Conservation (phyloP, 257 asterid genomes). For the Cynanchum wilfordii region DNA sequence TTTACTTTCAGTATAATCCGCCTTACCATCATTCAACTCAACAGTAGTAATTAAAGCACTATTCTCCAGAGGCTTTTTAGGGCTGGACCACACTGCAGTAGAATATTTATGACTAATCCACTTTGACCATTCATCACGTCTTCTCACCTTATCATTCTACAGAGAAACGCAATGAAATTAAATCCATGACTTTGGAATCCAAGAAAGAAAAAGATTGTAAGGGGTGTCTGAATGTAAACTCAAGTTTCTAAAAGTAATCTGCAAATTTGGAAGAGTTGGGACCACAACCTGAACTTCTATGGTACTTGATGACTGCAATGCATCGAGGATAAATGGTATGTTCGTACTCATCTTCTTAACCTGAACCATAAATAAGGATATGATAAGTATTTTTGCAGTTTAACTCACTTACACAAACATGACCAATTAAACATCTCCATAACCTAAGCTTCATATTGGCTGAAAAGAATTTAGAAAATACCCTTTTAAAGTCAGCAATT, state of each 20-base stretch:
- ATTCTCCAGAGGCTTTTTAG: conserved; percentile 19
- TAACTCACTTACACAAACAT: not conserved
- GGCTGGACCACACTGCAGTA: conserved; percentile 26
- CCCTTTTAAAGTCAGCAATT: conserved; percentile 79
- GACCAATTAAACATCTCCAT: not conserved
- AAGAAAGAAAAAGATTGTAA: not conserved
- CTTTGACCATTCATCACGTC: conserved; percentile 80
- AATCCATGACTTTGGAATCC: conserved; percentile 15
- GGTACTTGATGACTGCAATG: conserved; percentile 70
- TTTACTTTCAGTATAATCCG: conserved; percentile 26
- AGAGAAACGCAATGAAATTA: conserved; percentile 18
- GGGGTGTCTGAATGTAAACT: not conserved
- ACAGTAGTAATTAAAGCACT: conserved; percentile 24
- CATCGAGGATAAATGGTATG: conserved; percentile 61
- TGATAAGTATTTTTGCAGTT: not conserved
- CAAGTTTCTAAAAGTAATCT: not conserved
- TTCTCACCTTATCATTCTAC: conserved; percentile 78
- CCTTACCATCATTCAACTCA: conserved; percentile 30
- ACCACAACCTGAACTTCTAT: conserved; percentile 75
- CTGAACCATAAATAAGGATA: conserved; percentile 37
- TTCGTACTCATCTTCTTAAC: conserved; percentile 65
- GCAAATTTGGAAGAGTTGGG: not conserved
- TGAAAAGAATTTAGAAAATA: conserved; percentile 24
- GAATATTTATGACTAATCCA: conserved; percentile 41
- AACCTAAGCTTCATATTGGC: not conserved